Evolutionary conservation across 1,284 basidiomycete genomes (phyloP), one percentile per base, ranked within the genome.

Genomic region (Neotropicomus parvogracilis): DNA sequence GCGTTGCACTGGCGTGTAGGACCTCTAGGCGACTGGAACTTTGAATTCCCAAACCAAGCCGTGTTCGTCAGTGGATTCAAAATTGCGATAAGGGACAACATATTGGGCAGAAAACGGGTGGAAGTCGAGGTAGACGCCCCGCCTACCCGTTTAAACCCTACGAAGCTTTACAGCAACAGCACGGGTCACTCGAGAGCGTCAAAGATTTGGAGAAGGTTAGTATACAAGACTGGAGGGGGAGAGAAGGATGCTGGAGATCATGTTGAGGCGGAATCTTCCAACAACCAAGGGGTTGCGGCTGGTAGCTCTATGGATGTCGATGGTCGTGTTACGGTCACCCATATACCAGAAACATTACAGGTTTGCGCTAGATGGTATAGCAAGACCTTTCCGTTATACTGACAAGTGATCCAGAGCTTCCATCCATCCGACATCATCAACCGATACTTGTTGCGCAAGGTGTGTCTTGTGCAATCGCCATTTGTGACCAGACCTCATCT

Each of bases 21-120:
- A 0, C 48, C 48, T 3, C 26, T 29, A 16, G 37, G 39, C 11
- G 34, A 44, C n/a, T 13, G 29, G 16, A 26, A 14, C 11, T 24
- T 11, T 20, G 27, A 11, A 5, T 12, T 26, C 7, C 29, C 36
- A 16, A 50, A 44, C 11, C 52, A 53, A 17, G 27, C 39, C 5
- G 48, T 50, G 12, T 50, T 50, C 17, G 33, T 50, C 14, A 45
- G 38, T 8, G 44, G 48, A 17, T 45, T 50, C 39, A 50, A 50
- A 26, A 50, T 50, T 6, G 48, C 48, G 19, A 27, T 42, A 26
- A 37, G 26, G 32, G 38, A 40, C 38, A 40, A 9, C 27, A 19
- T 40, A 29, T 40, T 40, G 27, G 38, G 38, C 27, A 28, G 17
- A 29, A 40, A 29, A 29, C 38, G 38, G 3, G 38, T 40, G 27